phyloP scores from a whole-genome alignment of 306 rosid species.

The Argentina anserina region DNA sequence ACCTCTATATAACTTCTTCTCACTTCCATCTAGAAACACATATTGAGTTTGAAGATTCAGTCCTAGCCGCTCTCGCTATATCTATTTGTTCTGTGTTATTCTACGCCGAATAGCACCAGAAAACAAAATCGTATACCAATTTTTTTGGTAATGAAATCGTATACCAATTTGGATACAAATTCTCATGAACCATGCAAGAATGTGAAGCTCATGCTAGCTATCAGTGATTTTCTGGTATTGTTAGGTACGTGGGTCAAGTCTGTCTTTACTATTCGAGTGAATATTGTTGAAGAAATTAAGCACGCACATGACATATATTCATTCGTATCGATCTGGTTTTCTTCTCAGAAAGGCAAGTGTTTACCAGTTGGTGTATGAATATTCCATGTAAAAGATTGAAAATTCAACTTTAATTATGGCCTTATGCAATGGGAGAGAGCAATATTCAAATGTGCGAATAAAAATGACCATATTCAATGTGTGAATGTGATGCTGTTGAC shows the following conservation, averaged over 20 bases:
- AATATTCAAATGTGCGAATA: neutral
- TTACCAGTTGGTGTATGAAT: neutral
- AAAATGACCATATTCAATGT: neutral
- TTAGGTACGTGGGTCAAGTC: neutral
- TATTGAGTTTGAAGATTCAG: neutral
- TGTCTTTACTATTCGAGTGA: neutral
- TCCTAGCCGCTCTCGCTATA: neutral
- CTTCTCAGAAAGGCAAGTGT: neutral
- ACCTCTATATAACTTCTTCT: neutral
- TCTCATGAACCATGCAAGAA: neutral
- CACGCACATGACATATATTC: too few relatives aligned
- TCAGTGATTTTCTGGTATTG: neutral
- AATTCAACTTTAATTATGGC: neutral
- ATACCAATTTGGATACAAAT: neutral
- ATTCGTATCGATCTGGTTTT: neutral
- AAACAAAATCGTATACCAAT: neutral
- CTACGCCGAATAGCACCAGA: neutral
- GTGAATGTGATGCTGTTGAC: neutral
- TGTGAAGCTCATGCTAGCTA: neutral
- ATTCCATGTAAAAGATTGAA: neutral
- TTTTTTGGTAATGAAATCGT: too few relatives aligned
- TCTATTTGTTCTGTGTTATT: neutral
- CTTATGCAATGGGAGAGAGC: neutral
- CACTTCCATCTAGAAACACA: neutral
- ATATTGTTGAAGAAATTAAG: neutral